Evolutionary conservation across 202 grass and related monocot species (phyloP).

Genomic region (Panicum virgatum): DNA sequence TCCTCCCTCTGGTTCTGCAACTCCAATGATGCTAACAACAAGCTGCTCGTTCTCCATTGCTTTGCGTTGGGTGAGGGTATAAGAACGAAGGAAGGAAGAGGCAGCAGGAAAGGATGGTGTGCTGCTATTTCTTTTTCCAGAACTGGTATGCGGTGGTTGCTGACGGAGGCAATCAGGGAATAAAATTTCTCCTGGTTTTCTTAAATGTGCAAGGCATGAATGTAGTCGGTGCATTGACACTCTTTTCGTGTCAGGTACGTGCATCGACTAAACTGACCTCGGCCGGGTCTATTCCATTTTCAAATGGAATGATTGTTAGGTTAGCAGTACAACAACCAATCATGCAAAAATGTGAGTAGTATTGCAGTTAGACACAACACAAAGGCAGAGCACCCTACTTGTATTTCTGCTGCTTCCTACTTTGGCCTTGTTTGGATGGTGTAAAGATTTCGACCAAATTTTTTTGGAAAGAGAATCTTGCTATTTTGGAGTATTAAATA

Average conservation of each 20-base stretch:
- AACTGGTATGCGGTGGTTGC: no score
- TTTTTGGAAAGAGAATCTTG: no score
- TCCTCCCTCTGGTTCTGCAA: conserved; percentile 19
- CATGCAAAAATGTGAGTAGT: background rate
- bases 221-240: conserved; percentile 21
- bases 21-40: conserved; percentile 26
- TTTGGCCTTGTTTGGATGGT: no score
- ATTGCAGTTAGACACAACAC: background rate
- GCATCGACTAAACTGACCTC: conserved; percentile 42
- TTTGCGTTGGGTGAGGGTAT: no score
- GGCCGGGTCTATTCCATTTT: background rate
- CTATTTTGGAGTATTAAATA: no score
- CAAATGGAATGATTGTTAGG: background rate
- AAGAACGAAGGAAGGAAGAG: no score
- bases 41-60: no score
- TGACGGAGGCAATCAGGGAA: conserved; percentile 26
- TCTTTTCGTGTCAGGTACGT: conserved; percentile 2
- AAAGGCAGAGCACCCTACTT: no score
- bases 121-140: no score
- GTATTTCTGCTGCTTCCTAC: no score
- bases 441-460: no score
- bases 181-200: background rate
- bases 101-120: no score
- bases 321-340: background rate
- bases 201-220: conserved; percentile 13